A percentile compares a stretch with the other conserved stretches of the same genome.
phyloP scores from a whole-genome alignment of 108 stramenopile species.

The Skeletonema grethae region DNA sequence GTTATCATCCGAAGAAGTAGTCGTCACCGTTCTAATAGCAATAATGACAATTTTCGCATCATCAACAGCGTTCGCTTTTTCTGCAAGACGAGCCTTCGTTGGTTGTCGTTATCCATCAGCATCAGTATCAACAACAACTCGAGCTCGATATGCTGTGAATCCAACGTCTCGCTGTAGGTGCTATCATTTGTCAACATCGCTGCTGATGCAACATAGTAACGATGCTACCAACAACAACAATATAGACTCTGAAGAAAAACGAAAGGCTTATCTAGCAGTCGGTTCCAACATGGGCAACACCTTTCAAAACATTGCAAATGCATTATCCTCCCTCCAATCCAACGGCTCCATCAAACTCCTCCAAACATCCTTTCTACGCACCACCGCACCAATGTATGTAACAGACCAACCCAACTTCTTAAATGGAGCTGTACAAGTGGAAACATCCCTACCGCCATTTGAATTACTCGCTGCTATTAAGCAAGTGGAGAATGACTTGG shows the following conservation, averaged over 20 bases:
- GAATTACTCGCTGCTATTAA: slow-evolving; percentile 65
- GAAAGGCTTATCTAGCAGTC: slow-evolving; percentile 72
- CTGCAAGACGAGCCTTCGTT: background rate
- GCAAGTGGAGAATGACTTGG: slow-evolving; percentile 64
- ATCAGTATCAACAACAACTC: background rate
- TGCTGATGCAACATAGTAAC: background rate
- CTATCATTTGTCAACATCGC: slow-evolving; percentile 1
- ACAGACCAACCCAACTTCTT: slow-evolving; percentile 84
- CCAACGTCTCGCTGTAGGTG: background rate
- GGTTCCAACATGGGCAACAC: slow-evolving; percentile 85
- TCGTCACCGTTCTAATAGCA: background rate
- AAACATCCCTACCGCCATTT: slow-evolving; percentile 62
- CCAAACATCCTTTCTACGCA: slow-evolving; percentile 75
- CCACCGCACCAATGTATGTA: slow-evolving; percentile 87
- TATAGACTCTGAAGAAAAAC: background rate
- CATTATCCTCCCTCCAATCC: slow-evolving; percentile 50
- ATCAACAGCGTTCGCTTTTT: background rate
- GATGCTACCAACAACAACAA: background rate
- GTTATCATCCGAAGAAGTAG: background rate
- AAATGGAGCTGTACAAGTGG: slow-evolving; percentile 83
- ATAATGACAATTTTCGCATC: slow-evolving; percentile 5
- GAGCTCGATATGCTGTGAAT: background rate
- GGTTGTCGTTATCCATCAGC: background rate
- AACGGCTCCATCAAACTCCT: slow-evolving; percentile 33
- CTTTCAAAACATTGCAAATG: slow-evolving; percentile 59